A percentile compares a stretch with the other conserved stretches of the same genome.
These are phyloP conservation scores for Papiliotrema laurentii DNA, from an alignment of 1,284 basidiomycete species.

Conservation along the genomic window DNA sequence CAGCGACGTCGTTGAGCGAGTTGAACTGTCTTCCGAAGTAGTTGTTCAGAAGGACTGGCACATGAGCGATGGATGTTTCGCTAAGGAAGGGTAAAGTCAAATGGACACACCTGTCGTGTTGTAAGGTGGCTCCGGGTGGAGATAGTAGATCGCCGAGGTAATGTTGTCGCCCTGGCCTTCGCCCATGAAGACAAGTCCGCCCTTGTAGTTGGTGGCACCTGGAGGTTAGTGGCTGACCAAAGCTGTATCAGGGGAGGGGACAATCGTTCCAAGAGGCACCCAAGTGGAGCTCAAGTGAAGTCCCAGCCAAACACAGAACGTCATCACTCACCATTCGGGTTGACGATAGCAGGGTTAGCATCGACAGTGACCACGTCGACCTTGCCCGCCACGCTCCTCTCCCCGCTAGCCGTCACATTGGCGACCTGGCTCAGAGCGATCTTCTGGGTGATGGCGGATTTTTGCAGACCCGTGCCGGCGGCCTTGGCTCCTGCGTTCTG, in stretches of 20 bases:
- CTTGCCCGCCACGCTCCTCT: slow-evolving; percentile 35
- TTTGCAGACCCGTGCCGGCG: slow-evolving; percentile 49
- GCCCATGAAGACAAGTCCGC: slow-evolving; percentile 60
- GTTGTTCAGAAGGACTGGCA: slow-evolving; percentile 59
- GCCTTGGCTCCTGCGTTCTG: slow-evolving; percentile 52
- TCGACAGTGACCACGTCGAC: slow-evolving; percentile 53
- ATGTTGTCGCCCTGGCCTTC: slow-evolving; percentile 59
- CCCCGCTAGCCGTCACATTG: slow-evolving; percentile 45
- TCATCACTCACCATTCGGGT: slow-evolving; percentile 60
- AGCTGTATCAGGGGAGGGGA: too few relatives aligned
- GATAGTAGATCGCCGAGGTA: slow-evolving; percentile 61
- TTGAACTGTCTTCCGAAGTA: slow-evolving; percentile 74
- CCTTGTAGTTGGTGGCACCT: slow-evolving; percentile 58
- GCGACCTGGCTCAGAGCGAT: slow-evolving; percentile 48
- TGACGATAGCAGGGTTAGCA: slow-evolving; percentile 57
- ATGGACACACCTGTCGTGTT: slow-evolving; percentile 53
- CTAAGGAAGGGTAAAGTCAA: neutral
- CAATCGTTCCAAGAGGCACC: too few relatives aligned
- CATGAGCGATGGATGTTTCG: neutral
- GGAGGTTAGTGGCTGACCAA: too few relatives aligned
- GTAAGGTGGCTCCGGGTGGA: slow-evolving; percentile 61
- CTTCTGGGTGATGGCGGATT: slow-evolving; percentile 51
- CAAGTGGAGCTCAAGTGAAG: too few relatives aligned
- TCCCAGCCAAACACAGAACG: neutral
- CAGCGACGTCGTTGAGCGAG: slow-evolving; percentile 70